phyloP scores from a whole-genome alignment of 148 eudicot species.

The Vaccinium corymbosum region DNA sequence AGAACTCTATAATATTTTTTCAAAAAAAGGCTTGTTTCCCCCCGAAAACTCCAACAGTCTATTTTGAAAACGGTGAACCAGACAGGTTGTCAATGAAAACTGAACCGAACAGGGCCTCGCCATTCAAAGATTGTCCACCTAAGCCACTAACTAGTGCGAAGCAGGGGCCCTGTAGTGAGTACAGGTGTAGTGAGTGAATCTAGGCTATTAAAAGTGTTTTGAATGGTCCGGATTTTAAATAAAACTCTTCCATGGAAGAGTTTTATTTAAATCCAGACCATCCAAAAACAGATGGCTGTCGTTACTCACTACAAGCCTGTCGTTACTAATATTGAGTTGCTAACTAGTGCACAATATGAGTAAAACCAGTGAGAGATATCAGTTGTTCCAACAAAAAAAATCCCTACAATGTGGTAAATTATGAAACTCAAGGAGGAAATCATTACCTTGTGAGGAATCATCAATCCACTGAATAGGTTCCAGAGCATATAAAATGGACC shows the following conservation, averaged over 20 bases:
- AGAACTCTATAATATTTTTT: not conserved
- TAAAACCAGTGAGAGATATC: not conserved
- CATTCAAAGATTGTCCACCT: not conserved
- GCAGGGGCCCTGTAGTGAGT: no score
- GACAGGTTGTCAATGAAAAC: not conserved
- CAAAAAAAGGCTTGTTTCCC: not conserved
- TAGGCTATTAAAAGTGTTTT: no score
- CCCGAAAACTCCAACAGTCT: not conserved
- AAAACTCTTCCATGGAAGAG: no score
- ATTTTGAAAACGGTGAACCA: not conserved
- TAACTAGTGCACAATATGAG: not conserved
- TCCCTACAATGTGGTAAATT: not conserved
- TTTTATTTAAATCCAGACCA: no score
- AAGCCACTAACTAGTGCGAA: constrained; percentile 1
- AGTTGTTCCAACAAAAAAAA: not conserved
- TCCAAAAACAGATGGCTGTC: no score
- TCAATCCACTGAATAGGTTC: constrained; percentile 98
- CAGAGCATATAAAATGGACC: constrained; percentile 98
- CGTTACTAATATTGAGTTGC: no score
- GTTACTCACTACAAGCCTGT: no score
- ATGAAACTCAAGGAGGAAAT: not conserved
- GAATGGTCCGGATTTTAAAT: no score
- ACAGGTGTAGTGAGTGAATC: no score
- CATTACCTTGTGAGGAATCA: constrained; percentile 95
- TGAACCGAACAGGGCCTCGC: not conserved